phyloP scores from a whole-genome alignment of 768 basidiomycete genomes.

The Neoboletus subvelutipes region DNA sequence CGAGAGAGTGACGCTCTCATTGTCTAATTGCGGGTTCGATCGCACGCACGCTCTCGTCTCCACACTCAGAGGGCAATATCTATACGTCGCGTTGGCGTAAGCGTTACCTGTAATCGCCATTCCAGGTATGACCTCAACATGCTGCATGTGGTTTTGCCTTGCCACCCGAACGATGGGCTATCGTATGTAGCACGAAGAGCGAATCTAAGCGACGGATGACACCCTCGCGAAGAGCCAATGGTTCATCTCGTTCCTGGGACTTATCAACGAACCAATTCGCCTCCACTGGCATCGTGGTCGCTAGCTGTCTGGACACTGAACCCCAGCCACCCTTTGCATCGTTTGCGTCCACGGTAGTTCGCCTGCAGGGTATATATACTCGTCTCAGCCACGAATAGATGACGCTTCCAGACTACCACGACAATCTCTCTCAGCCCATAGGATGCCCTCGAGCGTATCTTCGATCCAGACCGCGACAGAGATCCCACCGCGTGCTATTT shows the following conservation, averaged over 20 bases:
- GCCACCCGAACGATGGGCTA: too few relatives aligned
- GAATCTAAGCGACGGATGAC: background rate
- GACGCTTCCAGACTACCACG: background rate
- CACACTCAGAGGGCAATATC: too few relatives aligned
- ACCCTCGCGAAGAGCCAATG: background rate
- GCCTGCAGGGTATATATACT: too few relatives aligned
- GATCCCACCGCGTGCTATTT: background rate
- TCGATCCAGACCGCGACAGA: background rate
- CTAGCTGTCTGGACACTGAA: background rate
- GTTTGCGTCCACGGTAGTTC: background rate
- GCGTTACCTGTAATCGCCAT: too few relatives aligned
- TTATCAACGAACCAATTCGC: too few relatives aligned
- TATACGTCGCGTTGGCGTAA: too few relatives aligned
- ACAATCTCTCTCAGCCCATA: background rate
- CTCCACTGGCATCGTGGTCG: too few relatives aligned
- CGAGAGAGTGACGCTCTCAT: constrained; percentile 11
- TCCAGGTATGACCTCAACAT: too few relatives aligned
- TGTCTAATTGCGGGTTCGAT: constrained; percentile 78
- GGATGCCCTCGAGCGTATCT: constrained; percentile 7
- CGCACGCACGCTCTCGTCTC: constrained; percentile 55
- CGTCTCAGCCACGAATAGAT: background rate
- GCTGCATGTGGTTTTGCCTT: too few relatives aligned
- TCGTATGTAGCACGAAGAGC: too few relatives aligned
- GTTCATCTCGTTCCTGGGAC: background rate
- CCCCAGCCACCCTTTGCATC: background rate